A percentile compares a stretch with the other conserved stretches of the same genome.
These are phyloP conservation scores for Knoxdaviesia capensis DNA, from an alignment of 2,329 filamentous ascomycete genomes.

Conservation along the genomic window DNA sequence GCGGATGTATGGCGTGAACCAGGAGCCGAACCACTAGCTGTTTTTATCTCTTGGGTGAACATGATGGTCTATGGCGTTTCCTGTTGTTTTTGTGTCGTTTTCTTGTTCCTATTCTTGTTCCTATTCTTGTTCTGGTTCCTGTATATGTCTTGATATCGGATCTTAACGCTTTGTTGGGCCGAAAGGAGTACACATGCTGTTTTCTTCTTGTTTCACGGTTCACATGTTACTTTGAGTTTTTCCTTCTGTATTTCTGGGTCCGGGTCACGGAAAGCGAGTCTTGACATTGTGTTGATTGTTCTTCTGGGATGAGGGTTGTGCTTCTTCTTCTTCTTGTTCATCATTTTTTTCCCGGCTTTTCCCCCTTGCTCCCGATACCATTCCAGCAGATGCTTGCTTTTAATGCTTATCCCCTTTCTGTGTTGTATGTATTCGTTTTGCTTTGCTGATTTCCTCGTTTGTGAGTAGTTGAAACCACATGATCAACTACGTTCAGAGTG, in stretches of 20 bases:
- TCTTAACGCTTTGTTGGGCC: no score
- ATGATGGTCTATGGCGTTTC: not conserved
- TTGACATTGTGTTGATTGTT: no score
- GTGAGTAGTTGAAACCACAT: no score
- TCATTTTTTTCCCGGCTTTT: not conserved
- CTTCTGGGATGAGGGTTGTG: not conserved
- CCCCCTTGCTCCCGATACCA: not conserved
- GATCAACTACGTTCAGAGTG: no score
- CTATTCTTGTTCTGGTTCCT: not conserved
- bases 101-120: not conserved
- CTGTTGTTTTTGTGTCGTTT: not conserved
- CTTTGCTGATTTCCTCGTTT: no score
- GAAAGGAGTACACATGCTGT: no score
- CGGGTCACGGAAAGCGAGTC: no score
- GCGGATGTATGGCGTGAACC: slow-evolving; percentile 29
- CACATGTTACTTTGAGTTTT: no score
- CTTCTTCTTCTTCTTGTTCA: not conserved
- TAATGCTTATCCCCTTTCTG: no score
- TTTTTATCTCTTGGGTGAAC: not conserved
- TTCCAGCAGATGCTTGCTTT: not conserved
- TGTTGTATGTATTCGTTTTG: no score
- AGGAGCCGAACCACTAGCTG: slow-evolving; percentile 4
- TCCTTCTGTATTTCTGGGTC: no score
- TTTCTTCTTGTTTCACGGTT: no score
- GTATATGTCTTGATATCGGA: not conserved